A percentile compares a stretch with the other conserved stretches of the same genome.
phyloP scores from a whole-genome alignment of 1,139 yeast species.

The Lipomyces yarrowii region DNA sequence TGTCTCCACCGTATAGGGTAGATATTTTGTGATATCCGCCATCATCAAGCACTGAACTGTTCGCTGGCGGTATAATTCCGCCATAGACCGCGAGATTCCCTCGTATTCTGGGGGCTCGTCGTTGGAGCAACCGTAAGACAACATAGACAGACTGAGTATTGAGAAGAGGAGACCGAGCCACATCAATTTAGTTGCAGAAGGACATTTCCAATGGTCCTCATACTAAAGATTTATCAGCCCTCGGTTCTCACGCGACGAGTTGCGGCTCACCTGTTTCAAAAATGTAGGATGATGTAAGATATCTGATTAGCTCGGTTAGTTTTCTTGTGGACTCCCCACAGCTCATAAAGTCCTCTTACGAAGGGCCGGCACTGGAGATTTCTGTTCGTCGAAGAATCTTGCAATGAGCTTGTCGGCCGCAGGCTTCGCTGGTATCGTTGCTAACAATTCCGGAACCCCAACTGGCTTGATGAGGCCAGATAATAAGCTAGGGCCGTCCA shows the following conservation, averaged over 20 bases:
- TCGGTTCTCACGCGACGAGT: neutral
- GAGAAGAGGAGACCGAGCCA: neutral
- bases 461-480: neutral
- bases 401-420: neutral
- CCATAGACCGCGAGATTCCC: neutral
- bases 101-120: neutral
- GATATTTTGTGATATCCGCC: neutral
- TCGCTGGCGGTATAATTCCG: neutral
- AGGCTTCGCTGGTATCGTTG: neutral
- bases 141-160: neutral
- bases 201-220: neutral
- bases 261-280: neutral
- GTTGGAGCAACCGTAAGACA: neutral
- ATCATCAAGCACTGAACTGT: neutral
- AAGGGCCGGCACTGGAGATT: neutral
- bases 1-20: neutral
- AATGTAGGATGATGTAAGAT: neutral
- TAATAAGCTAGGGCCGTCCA: neutral
- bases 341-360: neutral
- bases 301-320: neutral
- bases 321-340: neutral
- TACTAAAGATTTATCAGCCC: neutral
- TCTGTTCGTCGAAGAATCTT: neutral
- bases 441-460: neutral
- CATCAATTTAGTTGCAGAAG: neutral